phyloP scores from a whole-genome alignment of 108 stramenopile species.

The Nitzschia sp. region DNA sequence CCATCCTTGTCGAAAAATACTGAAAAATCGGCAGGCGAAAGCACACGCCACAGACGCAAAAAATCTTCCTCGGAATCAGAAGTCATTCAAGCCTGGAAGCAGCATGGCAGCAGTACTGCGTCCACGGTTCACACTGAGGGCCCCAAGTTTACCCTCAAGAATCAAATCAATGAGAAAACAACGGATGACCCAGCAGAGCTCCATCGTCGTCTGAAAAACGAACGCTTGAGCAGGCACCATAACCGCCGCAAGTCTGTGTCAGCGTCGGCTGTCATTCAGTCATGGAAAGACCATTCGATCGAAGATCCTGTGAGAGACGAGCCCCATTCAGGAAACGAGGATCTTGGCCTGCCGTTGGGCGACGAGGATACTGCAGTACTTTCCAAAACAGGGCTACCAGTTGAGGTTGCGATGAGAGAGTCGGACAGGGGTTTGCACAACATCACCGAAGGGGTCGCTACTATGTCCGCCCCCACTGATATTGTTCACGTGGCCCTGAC shows the following conservation, averaged over 20 bases:
- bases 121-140: no score
- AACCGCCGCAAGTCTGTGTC: constrained; percentile 26
- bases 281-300: constrained; percentile 21
- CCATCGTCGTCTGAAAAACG: constrained; percentile 5
- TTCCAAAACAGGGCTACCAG: no score
- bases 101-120: not conserved
- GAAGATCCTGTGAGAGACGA: not conserved
- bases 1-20: not conserved
- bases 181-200: constrained; percentile 9
- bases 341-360: not conserved
- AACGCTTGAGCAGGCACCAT: constrained; percentile 12
- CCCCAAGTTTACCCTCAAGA: not conserved
- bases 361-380: not conserved
- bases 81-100: constrained; percentile 20
- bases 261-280: constrained; percentile 48
- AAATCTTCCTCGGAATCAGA: constrained; percentile 18
- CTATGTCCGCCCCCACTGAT: not conserved
- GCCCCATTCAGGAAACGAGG: not conserved
- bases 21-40: not conserved
- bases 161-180: not conserved
- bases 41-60: not conserved
- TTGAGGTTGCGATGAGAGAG: no score
- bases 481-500: not conserved
- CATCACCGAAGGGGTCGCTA: not conserved
- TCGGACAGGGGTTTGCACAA: not conserved